Percentiles rank a stretch among this genome's conserved stretches.
Conservation (phyloP, 2,329 filamentous ascomycete species). For the Trichoderma pleuroti region DNA sequence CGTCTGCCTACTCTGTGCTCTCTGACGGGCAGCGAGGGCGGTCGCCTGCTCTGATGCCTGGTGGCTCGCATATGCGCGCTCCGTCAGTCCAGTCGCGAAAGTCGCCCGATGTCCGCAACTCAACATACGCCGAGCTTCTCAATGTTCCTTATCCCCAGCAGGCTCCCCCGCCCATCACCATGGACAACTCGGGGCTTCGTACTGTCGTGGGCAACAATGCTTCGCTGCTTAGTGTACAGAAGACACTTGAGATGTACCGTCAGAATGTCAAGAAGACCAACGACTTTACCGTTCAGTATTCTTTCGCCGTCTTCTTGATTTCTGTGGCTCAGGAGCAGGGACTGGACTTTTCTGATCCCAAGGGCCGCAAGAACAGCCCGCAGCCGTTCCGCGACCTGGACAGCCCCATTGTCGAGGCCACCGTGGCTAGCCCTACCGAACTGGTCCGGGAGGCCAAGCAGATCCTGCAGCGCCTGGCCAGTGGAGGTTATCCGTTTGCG, state of each 20-base stretch:
- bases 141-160: conserved; percentile 78
- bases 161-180: conserved; percentile 58
- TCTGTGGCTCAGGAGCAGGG: conserved; percentile 80
- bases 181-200: conserved; percentile 80
- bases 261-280: conserved; percentile 97
- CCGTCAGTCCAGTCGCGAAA: conserved; percentile 50
- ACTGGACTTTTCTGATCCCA: conserved; percentile 48
- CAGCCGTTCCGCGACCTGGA: conserved; percentile 47
- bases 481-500: conserved; percentile 89
- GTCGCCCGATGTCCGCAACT: conserved; percentile 53
- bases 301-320: conserved; percentile 92
- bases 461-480: conserved; percentile 81
- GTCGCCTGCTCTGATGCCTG: conserved; percentile 48
- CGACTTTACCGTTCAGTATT: conserved; percentile 85
- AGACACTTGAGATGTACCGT: conserved; percentile 97
- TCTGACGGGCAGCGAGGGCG: conserved; percentile 68
- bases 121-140: conserved; percentile 57
- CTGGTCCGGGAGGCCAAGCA: conserved; percentile 82
- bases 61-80: conserved; percentile 43
- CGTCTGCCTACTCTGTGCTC: conserved; percentile 70
- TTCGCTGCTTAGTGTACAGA: conserved; percentile 82
- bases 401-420: conserved; percentile 44
- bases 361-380: conserved; percentile 44
- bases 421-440: conserved; percentile 57
- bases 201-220: conserved; percentile 82